A percentile compares a stretch with the other conserved stretches of the same genome.
Evolutionary conservation across 345 rosid species (phyloP).

Genomic region (Diplotaxis tenuifolia): DNA sequence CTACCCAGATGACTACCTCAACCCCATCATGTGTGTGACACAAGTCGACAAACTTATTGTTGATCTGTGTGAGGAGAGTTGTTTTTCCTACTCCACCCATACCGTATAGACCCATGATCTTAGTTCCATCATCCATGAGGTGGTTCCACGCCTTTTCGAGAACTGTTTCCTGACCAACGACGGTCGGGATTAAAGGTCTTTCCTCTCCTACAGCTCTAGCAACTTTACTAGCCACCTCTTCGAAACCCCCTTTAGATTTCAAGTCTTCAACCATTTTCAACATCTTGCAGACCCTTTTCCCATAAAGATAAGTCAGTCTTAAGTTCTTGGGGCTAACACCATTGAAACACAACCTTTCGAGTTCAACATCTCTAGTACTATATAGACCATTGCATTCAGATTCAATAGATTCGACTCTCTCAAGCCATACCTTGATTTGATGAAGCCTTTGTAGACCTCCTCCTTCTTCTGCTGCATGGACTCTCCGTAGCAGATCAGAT

Average conservation of each 20-base stretch:
- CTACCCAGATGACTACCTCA: constrained; percentile 15
- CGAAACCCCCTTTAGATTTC: background rate
- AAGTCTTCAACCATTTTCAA: background rate
- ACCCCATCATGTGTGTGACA: background rate
- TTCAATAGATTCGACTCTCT: background rate
- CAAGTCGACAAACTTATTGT: constrained; percentile 10
- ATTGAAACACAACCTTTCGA: constrained; percentile 1
- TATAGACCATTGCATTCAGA: background rate
- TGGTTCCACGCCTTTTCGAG: constrained; percentile 15
- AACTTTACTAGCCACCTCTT: constrained; percentile 2
- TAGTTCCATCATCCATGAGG: background rate
- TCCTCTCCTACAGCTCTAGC: background rate
- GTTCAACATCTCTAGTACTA: background rate
- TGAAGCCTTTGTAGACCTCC: background rate
- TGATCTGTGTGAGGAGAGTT: constrained; percentile 29
- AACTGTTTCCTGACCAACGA: constrained; percentile 11
- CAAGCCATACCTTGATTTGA: constrained; percentile 18
- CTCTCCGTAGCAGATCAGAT: constrained; percentile 10
- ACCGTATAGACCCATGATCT: constrained; percentile 30
- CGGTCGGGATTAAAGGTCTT: background rate
- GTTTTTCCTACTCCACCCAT: constrained; percentile 37
- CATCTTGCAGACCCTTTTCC: background rate
- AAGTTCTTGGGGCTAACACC: background rate
- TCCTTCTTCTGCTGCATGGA: constrained; percentile 13
- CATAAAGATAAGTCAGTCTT: background rate